Conservation (phyloP, 2,329 filamentous ascomycete species). For the Aureobasidium sp. region DNA sequence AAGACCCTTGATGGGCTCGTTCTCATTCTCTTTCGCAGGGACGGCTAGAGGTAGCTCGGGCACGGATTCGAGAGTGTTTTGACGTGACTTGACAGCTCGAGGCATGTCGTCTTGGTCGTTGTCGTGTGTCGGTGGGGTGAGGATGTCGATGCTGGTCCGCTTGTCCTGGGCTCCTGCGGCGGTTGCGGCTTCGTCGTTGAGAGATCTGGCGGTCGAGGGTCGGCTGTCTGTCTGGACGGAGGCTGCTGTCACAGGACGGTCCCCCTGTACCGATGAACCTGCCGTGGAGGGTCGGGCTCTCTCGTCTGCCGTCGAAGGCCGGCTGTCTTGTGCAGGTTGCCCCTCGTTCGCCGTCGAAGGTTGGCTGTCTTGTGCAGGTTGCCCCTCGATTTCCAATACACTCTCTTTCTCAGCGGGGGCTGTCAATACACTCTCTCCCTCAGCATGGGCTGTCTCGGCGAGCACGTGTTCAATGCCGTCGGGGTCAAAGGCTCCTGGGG, state of each 20-base stretch:
- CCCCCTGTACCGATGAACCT: slow-evolving; percentile 10
- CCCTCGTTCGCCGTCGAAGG: slow-evolving; percentile 28
- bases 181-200: slow-evolving; percentile 6
- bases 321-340: slow-evolving; percentile 36
- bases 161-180: slow-evolving; percentile 15
- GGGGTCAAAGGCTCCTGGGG: not conserved
- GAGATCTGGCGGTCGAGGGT: slow-evolving; percentile 16
- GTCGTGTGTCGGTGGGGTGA: not conserved
- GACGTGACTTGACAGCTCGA: not conserved
- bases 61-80: slow-evolving; percentile 8
- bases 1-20: slow-evolving; percentile 51
- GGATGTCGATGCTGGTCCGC: slow-evolving; percentile 17
- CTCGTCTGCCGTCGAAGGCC: slow-evolving; percentile 29
- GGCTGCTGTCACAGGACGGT: slow-evolving; percentile 1
- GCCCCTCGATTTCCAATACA: slow-evolving; percentile 32
- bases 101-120: not conserved
- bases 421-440: slow-evolving; percentile 19
- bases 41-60: slow-evolving; percentile 16
- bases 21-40: slow-evolving; percentile 15
- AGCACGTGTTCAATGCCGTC: slow-evolving; percentile 14
- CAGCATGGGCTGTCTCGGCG: slow-evolving; percentile 23
- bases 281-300: not conserved
- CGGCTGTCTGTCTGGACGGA: slow-evolving; percentile 17
- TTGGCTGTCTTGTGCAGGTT: slow-evolving; percentile 34
- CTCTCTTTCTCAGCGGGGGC: slow-evolving; percentile 21